Evolutionary conservation across 2,329 filamentous ascomycete species (phyloP).

Genomic region (Xylariomycetidae sp.): DNA sequence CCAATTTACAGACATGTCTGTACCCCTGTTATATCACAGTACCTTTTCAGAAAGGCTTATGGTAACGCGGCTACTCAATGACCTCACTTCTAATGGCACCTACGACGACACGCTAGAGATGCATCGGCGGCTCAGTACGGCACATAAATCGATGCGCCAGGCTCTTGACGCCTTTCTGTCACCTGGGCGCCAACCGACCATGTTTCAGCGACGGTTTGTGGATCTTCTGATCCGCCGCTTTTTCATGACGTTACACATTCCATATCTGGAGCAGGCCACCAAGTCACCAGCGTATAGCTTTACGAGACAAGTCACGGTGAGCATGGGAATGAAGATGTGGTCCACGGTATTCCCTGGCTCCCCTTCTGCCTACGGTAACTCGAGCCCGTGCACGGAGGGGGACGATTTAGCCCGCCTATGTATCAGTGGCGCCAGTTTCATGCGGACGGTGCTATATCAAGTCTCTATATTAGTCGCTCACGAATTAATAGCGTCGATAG

Average conservation of each 20-base stretch:
- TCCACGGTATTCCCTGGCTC: conserved; percentile 27
- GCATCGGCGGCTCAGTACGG: conserved; percentile 35
- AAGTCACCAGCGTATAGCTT: conserved; percentile 43
- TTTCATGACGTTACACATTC: conserved; percentile 51
- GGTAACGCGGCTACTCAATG: conserved; percentile 39
- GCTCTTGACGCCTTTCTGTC: conserved; percentile 24
- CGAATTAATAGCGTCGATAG: conserved; percentile 41
- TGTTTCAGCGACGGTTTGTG: conserved; percentile 40
- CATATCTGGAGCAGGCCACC: conserved; percentile 39
- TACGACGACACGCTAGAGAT: conserved; percentile 43
- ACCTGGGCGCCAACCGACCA: conserved; percentile 12
- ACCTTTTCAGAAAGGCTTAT: conserved; percentile 39
- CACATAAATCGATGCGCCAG: conserved; percentile 37
- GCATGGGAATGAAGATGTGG: conserved; percentile 45
- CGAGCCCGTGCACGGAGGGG: conserved; percentile 6
- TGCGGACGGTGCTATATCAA: conserved; percentile 30
- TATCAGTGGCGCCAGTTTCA: conserved; percentile 36
- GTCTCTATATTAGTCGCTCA: conserved; percentile 31
- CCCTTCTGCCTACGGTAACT: too few relatives aligned
- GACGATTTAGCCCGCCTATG: conserved; percentile 35
- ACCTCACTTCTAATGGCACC: conserved; percentile 28
- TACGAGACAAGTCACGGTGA: conserved; percentile 43
- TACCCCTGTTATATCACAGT: conserved; percentile 42
- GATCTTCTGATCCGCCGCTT: conserved; percentile 52
- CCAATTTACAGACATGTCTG: conserved; percentile 43